Base-by-base conservation (phyloP, 2,329 filamentous ascomycete genomes). In the Gnomoniopsis smithogilvyi region DNA sequence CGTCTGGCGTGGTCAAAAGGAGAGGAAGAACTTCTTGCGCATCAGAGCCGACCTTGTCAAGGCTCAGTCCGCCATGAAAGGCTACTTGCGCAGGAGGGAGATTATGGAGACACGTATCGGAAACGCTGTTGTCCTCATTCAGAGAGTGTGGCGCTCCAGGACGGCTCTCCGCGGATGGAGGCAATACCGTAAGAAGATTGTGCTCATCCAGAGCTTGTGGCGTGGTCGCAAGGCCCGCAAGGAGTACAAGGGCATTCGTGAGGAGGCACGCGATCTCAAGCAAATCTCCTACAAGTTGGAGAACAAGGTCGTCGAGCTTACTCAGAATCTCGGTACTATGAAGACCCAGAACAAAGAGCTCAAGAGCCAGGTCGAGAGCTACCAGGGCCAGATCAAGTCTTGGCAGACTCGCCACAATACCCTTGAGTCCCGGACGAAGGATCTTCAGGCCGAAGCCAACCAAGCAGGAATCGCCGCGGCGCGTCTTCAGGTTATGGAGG, bases 281-380 rank as follows among this genome's bases (percentile, higher is more conserved):
- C 94, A 98, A 76, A 99, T 99, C 67, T 98, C 95, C 2, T 99
- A 99, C 82, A 98, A 96, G 80, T 80, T 99, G 68, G 95, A 99
- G 75, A 98, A 99, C 83, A 99, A 99, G 86, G 95, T 99, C 63
- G 92, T 99, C 63, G 95, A 99, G 78, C 84, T 99, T 69, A 99
- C 95, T 1, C 95, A 99, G 74, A 91, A 89, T 52, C 77, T 99
- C 67, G 93, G 95, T 65, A 88, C 92, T 11, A 89, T 96, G 83
- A 96, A 96, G 79, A 85, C 88, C 63, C 91, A 96, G 77, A 99
- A 99, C 84, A 97, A 96, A 80, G 84, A 85, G 60, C 82, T 99
- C 62, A 81, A 90, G 67, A 88, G 85, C 38, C 93, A 98, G 74
- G 89, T 99, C 51, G 92, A 97, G 75, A 97, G 91, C 73, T 97